A percentile compares a stretch with the other conserved stretches of the same genome.
Conservation (phyloP, 352 stramenopile genomes). For the Phytopythium mirpurense region DNA sequence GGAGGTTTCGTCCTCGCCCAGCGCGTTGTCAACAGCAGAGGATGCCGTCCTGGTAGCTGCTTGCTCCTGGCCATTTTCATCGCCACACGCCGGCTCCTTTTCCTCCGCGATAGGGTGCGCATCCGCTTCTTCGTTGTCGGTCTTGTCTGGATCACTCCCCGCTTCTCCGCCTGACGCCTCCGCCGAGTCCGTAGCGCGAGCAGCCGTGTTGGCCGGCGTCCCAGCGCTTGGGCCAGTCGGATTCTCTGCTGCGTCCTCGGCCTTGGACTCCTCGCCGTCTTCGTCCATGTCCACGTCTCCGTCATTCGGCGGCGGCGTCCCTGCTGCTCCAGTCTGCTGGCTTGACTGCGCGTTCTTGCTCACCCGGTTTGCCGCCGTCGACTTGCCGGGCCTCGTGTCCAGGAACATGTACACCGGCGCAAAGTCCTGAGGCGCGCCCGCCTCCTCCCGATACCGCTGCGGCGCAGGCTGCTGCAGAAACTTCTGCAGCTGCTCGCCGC, state of each 20-base stretch:
- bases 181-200: neutral
- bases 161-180: neutral
- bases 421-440: constrained; percentile 12
- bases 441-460: constrained; percentile 16
- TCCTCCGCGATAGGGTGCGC: too few relatives aligned
- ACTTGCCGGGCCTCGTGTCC: constrained; percentile 25
- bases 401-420: constrained; percentile 54
- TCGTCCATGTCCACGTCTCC: constrained; percentile 32
- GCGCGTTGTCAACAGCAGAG: too few relatives aligned
- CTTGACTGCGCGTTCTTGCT: constrained; percentile 3
- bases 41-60: too few relatives aligned
- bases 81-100: too few relatives aligned
- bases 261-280: constrained; percentile 10
- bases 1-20: too few relatives aligned
- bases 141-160: neutral
- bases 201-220: neutral
- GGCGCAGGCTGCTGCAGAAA: constrained; percentile 18
- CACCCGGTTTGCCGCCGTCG: neutral
- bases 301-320: constrained; percentile 8
- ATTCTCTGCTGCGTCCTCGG: neutral
- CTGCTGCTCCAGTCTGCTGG: constrained; percentile 4
- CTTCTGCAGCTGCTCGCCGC: constrained; percentile 20
- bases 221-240: neutral
- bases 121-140: neutral
- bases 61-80: too few relatives aligned